Percentiles rank a stretch among this genome's conserved stretches.
Evolutionary conservation across 2,329 filamentous ascomycete genomes (phyloP).

Genomic region (Verticillium zaregamsianum): DNA sequence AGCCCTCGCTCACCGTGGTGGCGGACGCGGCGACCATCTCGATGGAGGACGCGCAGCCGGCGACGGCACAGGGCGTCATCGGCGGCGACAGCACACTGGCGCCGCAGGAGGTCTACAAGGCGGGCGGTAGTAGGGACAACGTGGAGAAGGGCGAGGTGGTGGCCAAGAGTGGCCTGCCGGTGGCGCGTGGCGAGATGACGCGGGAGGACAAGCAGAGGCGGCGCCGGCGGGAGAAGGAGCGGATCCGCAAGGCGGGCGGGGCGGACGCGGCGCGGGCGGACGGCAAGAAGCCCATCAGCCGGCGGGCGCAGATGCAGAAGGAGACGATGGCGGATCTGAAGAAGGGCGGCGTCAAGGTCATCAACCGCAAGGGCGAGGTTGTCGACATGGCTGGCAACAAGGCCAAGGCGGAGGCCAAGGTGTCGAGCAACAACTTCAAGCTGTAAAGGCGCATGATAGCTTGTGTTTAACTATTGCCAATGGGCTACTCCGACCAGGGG

Average conservation of each 20-base stretch:
- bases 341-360: slow-evolving; percentile 85
- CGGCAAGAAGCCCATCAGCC: slow-evolving; percentile 45
- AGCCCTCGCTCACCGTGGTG: slow-evolving; percentile 79
- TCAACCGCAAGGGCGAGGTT: slow-evolving; percentile 84
- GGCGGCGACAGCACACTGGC: slow-evolving; percentile 73
- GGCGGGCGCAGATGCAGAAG: slow-evolving; percentile 47
- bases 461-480: not conserved
- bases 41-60: slow-evolving; percentile 94
- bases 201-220: slow-evolving; percentile 78
- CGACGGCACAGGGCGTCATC: slow-evolving; percentile 69
- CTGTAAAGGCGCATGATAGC: slow-evolving; percentile 37
- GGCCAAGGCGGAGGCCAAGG: slow-evolving; percentile 48
- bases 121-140: slow-evolving; percentile 66
- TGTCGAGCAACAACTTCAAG: slow-evolving; percentile 58
- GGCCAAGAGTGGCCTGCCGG: slow-evolving; percentile 69
- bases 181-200: slow-evolving; percentile 81
- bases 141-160: slow-evolving; percentile 67
- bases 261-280: slow-evolving; percentile 19
- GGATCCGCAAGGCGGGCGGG: slow-evolving; percentile 63
- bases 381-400: slow-evolving; percentile 81
- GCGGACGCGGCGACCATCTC: slow-evolving; percentile 85
- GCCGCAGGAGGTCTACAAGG: slow-evolving; percentile 89
- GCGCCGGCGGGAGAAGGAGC: slow-evolving; percentile 80
- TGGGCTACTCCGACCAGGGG: not conserved
- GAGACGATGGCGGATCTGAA: slow-evolving; percentile 63